Conservation (phyloP, 164 flowering plant genomes). For the Vitis cinerea region DNA sequence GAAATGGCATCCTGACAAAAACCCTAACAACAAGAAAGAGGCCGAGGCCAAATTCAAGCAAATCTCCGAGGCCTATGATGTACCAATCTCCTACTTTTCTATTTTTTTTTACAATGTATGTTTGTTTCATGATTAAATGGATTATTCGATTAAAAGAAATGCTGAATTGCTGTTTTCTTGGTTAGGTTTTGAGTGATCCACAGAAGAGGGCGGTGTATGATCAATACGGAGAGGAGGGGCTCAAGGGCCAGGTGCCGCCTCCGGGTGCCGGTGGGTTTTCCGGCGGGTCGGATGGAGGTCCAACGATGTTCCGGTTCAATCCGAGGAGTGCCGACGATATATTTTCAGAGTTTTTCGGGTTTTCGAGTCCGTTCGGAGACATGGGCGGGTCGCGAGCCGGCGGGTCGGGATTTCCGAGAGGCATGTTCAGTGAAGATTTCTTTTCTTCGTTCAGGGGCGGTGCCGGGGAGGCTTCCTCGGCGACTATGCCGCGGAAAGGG, state of each 20-base stretch:
- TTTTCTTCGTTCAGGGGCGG: constrained; percentile 48
- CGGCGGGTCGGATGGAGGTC: constrained; percentile 32
- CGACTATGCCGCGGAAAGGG: constrained; percentile 40
- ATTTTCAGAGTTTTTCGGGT: constrained; percentile 86
- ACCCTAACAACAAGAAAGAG: constrained; percentile 84
- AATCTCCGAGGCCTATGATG: constrained; percentile 97
- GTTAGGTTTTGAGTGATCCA: constrained; percentile 84
- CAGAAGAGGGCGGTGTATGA: constrained; percentile 84
- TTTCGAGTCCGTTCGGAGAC: constrained; percentile 65
- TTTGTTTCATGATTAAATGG: not conserved
- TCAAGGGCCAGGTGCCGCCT: constrained; percentile 74
- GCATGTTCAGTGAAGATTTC: constrained; percentile 62
- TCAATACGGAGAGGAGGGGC: constrained; percentile 91
- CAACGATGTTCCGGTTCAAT: constrained; percentile 60
- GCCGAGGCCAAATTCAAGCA: constrained; percentile 94
- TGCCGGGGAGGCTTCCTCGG: constrained; percentile 41
- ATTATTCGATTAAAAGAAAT: not conserved
- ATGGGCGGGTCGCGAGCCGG: constrained; percentile 50
- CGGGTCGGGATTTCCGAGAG: constrained; percentile 43
- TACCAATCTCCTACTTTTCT: constrained; percentile 18
- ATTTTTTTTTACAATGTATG: not conserved
- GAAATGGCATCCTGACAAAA: constrained; percentile 97
- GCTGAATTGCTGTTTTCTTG: not conserved
- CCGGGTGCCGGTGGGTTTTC: constrained; percentile 57
- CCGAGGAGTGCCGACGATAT: constrained; percentile 84